These are phyloP conservation scores for Sclerotinia borealis DNA, from an alignment of 2,329 filamentous ascomycete genomes.

Conservation along the genomic window DNA sequence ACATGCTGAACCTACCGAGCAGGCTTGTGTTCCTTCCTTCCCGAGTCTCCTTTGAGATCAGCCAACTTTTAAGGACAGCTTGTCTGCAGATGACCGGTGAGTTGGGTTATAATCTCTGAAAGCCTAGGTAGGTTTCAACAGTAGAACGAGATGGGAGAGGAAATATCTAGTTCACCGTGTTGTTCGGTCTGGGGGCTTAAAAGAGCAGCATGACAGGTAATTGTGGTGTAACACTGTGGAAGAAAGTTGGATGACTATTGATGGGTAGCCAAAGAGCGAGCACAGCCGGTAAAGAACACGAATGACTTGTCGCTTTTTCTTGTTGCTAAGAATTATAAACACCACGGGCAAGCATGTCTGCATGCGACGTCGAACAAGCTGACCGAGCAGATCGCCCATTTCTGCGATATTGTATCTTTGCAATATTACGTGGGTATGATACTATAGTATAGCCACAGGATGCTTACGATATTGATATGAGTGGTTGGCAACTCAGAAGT, in stretches of 20 bases:
- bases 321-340: constrained; percentile 10
- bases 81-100: constrained; percentile 17
- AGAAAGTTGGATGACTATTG: constrained; percentile 7
- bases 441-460: constrained; percentile 19
- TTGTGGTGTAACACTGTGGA: constrained; percentile 13
- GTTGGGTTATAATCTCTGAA: not conserved
- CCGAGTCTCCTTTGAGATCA: constrained; percentile 12
- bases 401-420: constrained; percentile 10
- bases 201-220: constrained; percentile 16
- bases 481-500: constrained; percentile 9
- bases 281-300: constrained; percentile 11
- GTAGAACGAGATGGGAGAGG: constrained; percentile 9
- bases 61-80: constrained; percentile 9
- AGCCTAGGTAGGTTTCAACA: constrained; percentile 15
- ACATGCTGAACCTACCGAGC: constrained; percentile 10
- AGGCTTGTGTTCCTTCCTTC: constrained; percentile 14
- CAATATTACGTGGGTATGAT: constrained; percentile 12
- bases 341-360: constrained; percentile 18
- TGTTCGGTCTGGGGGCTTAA: constrained; percentile 18
- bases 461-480: constrained; percentile 17
- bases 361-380: constrained; percentile 26
- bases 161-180: constrained; percentile 7
- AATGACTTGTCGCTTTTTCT: constrained; percentile 13
- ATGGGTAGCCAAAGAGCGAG: constrained; percentile 18
- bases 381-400: constrained; percentile 14